Evolutionary conservation across 495 filamentous ascomycete species (phyloP).

Genomic region (Penicillium maclennaniae): DNA sequence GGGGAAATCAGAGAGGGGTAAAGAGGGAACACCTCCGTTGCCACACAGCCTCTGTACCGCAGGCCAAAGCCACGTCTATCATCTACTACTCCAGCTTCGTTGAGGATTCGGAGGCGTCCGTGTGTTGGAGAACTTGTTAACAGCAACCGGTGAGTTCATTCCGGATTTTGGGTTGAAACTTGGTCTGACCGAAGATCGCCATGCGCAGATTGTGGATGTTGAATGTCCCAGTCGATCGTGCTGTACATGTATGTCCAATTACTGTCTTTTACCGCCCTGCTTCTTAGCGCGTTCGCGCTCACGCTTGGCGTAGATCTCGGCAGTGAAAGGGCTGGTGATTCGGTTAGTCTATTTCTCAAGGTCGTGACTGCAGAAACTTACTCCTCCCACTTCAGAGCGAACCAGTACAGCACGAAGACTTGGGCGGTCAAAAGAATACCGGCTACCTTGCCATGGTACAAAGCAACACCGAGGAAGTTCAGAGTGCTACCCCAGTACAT

Average conservation of each 20-base stretch:
- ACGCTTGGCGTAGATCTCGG: conserved; percentile 89
- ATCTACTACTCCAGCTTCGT: conserved; percentile 29
- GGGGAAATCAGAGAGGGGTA: conserved; percentile 17
- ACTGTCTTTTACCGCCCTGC: conserved; percentile 40
- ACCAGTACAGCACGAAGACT: conserved; percentile 74
- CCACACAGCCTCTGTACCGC: not conserved
- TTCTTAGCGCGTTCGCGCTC: conserved; percentile 46
- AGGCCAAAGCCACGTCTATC: conserved; percentile 15
- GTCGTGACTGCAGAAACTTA: conserved; percentile 31
- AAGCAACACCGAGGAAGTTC: conserved; percentile 86
- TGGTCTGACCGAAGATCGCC: conserved; percentile 9
- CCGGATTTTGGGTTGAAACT: conserved; percentile 6
- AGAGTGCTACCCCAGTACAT: conserved; percentile 97
- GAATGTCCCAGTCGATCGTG: conserved; percentile 29
- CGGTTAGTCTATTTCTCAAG: conserved; percentile 15
- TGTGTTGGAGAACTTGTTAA: conserved; percentile 10
- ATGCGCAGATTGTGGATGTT: conserved; percentile 32
- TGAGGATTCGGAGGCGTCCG: conserved; percentile 28
- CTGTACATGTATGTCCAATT: conserved; percentile 16
- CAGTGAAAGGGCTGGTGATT: conserved; percentile 75
- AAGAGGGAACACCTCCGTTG: not conserved
- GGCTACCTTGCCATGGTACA: conserved; percentile 85
- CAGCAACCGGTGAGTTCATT: not conserved
- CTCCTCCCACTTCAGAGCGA: conserved; percentile 90
- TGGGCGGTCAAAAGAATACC: conserved; percentile 71